phyloP scores from a whole-genome alignment of 1,139 yeast genomes.

The Yamadazyma dendronema region DNA sequence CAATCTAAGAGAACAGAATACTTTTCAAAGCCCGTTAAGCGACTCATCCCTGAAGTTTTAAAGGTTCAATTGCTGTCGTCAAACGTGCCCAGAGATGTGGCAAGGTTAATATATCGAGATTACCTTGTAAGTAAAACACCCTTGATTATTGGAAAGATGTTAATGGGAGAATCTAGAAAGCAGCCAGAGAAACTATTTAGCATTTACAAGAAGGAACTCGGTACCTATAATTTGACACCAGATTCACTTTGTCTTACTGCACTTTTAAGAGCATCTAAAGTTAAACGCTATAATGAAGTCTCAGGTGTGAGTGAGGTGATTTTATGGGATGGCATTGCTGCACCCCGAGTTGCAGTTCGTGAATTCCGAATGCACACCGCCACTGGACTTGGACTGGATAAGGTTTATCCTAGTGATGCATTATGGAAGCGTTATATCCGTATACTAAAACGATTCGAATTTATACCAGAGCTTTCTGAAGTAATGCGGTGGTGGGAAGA shows the following conservation, averaged over 20 bases:
- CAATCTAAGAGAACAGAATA: too few relatives aligned
- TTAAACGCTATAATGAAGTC: too few relatives aligned
- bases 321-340: constrained; percentile 50
- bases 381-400: constrained; percentile 22
- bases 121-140: constrained; percentile 26
- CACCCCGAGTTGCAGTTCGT: constrained; percentile 60
- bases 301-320: too few relatives aligned
- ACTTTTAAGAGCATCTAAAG: constrained; percentile 38
- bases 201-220: constrained; percentile 29
- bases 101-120: constrained; percentile 13
- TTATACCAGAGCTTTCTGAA: constrained; percentile 48
- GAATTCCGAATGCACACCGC: constrained; percentile 44
- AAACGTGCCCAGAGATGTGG: neutral
- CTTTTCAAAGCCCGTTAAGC: too few relatives aligned
- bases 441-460: constrained; percentile 47
- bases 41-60: too few relatives aligned
- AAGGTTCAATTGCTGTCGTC: neutral
- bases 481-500: constrained; percentile 60
- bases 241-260: constrained; percentile 42
- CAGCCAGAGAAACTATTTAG: constrained; percentile 36
- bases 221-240: constrained; percentile 21
- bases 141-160: constrained; percentile 32
- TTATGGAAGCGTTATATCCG: constrained; percentile 54
- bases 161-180: constrained; percentile 45
- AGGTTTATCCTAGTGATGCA: constrained; percentile 43